Evolutionary conservation across 345 rosid species (phyloP).

Genomic region (Populus simonii): DNA sequence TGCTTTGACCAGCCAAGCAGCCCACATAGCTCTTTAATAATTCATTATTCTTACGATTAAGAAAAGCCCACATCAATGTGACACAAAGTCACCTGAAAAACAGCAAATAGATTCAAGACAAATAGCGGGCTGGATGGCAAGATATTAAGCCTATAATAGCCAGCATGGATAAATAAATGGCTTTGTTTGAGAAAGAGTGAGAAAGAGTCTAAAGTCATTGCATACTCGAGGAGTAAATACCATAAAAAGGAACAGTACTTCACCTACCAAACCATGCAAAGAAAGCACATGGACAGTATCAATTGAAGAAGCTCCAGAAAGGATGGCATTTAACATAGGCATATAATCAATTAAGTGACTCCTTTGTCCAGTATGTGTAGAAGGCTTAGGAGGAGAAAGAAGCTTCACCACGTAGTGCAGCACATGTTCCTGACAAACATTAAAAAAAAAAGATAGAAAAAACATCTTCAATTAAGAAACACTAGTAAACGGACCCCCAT

Average conservation of each 20-base stretch:
- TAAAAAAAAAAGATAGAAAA: neutral
- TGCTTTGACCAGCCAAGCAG: neutral
- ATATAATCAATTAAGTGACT: conserved; percentile 47
- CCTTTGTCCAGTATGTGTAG: conserved; percentile 32
- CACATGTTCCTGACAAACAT: conserved; percentile 54
- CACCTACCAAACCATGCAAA: conserved; percentile 64
- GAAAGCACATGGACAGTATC: conserved; percentile 61
- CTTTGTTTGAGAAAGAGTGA: conserved; percentile 1
- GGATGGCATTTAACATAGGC: conserved; percentile 53
- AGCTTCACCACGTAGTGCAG: conserved; percentile 57
- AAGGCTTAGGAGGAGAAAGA: conserved; percentile 56
- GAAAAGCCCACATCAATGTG: neutral
- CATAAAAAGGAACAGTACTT: neutral
- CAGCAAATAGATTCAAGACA: neutral
- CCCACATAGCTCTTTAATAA: neutral
- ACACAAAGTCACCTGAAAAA: neutral
- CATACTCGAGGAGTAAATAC: neutral
- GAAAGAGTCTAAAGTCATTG: conserved; percentile 10
- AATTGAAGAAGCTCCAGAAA: conserved; percentile 47
- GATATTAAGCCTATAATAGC: neutral
- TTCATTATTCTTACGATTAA: neutral
- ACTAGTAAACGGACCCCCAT: neutral
- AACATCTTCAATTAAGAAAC: neutral
- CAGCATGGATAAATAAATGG: neutral
- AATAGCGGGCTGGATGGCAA: neutral